Base-by-base conservation (phyloP, 2,329 filamentous ascomycete species). In the Fusarium torreyae region DNA sequence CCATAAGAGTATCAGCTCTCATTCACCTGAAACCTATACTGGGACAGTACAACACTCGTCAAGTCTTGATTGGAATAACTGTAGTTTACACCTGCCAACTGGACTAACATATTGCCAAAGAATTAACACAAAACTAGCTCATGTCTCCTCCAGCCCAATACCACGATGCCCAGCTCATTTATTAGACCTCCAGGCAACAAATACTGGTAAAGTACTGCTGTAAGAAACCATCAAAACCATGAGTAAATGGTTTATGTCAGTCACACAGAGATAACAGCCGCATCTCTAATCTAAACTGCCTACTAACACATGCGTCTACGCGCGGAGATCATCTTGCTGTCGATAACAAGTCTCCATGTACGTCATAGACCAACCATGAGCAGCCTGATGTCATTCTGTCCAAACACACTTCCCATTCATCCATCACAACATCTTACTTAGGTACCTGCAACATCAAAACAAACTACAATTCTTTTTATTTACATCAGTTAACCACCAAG, bases 361-460 rank as follows among this genome's bases (percentile, higher is more conserved):
- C 63, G 61, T 66, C 63, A 65, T 65, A 65, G 62, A 65, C 43
- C 46, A 48, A 39, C 42, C n/a, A 48, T 53, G 17, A 22, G 10
- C 31, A 57, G 20, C 40, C 62, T 65, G 62, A 65, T 65, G 62
- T 65, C 62, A 65, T 65, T n/a, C 42, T 52, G 15, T 17, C 24
- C 17, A 28, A 28, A 17, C 34, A 42, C 24, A 31, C 28, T 51
- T 34, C 49, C 44, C 28, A 22, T 34, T 34, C 14, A 24, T 13
- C 11, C 9, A 44, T 26, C 24, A 13, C 11, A 43, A 34, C 9
- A 36, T 43, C 36, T 18, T 48, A 6, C 14, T 33, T 9, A 9
- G 8, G 9, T 28, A 26, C 15, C 4, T 13, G 13, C 22, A 4
- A 11, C 9, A 43, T 15, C 33, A 6, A 22, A 26, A n/a, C 15